Evolutionary conservation across 2,329 filamentous ascomycete species (phyloP).

Genomic region (Paecilomyces variotii): DNA sequence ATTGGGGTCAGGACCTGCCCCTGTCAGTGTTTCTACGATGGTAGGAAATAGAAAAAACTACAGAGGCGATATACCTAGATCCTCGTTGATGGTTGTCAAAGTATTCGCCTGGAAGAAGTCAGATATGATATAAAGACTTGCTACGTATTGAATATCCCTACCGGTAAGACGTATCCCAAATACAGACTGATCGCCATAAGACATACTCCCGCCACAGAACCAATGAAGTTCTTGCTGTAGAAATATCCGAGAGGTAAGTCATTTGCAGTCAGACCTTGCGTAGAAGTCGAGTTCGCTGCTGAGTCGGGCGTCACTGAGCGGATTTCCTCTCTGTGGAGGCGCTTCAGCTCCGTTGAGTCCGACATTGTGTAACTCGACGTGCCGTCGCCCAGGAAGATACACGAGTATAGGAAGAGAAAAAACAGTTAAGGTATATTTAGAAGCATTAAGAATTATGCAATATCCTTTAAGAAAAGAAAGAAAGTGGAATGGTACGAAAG

Average conservation of each 20-base stretch:
- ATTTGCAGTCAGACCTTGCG: slow-evolving; percentile 2
- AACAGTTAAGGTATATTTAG: background rate
- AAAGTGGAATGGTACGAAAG: background rate
- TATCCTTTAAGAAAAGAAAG: background rate
- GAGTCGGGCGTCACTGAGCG: background rate
- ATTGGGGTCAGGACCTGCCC: slow-evolving; percentile 14
- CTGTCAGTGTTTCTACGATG: background rate
- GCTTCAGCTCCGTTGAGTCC: background rate
- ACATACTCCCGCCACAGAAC: slow-evolving; percentile 9
- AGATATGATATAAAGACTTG: background rate
- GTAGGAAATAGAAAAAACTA: background rate
- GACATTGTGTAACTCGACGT: background rate
- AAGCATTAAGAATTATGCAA: background rate
- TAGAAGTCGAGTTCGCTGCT: background rate
- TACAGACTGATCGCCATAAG: slow-evolving; percentile 12
- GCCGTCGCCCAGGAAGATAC: background rate
- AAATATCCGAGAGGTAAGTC: slow-evolving; percentile 10
- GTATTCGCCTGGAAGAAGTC: slow-evolving; percentile 8
- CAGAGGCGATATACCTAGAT: slow-evolving; percentile 11
- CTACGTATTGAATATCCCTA: background rate
- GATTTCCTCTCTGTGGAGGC: background rate
- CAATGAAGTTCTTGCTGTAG: slow-evolving; percentile 11
- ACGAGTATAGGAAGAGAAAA: background rate
- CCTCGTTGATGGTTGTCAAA: slow-evolving; percentile 18
- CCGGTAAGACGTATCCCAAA: slow-evolving; percentile 14